Percentiles rank a stretch among this genome's conserved stretches.
Evolutionary conservation across 2,329 filamentous ascomycete genomes (phyloP).

Genomic region (Corinectria fuckeliana): DNA sequence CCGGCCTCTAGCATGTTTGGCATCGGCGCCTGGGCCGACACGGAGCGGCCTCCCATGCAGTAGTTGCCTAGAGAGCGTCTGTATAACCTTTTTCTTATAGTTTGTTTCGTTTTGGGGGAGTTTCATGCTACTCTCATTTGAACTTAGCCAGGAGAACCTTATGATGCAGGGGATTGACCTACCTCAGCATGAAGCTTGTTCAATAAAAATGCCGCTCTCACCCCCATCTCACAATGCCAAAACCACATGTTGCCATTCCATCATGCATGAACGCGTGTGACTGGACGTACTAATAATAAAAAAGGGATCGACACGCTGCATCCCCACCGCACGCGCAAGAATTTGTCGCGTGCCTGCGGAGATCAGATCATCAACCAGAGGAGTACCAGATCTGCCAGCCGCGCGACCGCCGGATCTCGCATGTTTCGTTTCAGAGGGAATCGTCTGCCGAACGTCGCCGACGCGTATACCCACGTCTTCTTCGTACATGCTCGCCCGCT

Average conservation of each 20-base stretch:
- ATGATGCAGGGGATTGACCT: background rate
- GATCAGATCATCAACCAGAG: background rate
- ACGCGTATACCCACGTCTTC: background rate
- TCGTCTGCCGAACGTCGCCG: background rate
- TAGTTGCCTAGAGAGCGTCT: background rate
- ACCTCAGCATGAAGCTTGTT: background rate
- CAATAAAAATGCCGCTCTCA: background rate
- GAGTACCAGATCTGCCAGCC: background rate
- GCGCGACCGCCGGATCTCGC: background rate
- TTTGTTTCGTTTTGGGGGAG: background rate
- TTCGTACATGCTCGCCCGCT: background rate
- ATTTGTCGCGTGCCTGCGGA: background rate
- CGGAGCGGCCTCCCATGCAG: slow-evolving; percentile 13
- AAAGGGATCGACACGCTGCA: background rate
- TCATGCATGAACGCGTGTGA: background rate
- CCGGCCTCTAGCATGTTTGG: slow-evolving; percentile 22
- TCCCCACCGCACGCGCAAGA: background rate
- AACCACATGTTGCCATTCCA: background rate
- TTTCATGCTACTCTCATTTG: no score
- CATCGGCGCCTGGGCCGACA: slow-evolving; percentile 33
- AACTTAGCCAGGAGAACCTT: background rate
- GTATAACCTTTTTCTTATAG: background rate
- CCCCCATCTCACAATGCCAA: background rate
- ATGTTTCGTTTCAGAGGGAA: background rate
- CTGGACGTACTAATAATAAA: background rate